A percentile compares a stretch with the other conserved stretches of the same genome.
Evolutionary conservation across 2,329 filamentous ascomycete genomes (phyloP).

Genomic region (Aspergillus sp.): DNA sequence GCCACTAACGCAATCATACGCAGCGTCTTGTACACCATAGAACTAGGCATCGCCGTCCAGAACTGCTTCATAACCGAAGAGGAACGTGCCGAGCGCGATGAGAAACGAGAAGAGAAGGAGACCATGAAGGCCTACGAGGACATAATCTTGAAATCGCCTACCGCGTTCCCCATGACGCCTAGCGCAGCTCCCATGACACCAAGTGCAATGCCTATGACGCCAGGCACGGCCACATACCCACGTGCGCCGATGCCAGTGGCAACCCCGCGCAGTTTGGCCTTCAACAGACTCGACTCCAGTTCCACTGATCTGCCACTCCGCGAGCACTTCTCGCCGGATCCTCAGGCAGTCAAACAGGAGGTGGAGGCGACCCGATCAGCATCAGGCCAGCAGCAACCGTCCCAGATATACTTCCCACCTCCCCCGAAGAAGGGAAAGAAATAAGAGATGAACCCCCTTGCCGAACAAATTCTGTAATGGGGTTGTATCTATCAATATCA

Average conservation of each 20-base stretch:
- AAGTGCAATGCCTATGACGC: neutral
- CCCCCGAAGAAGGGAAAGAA: constrained; percentile 42
- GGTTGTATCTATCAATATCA: neutral
- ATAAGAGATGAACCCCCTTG: constrained; percentile 13
- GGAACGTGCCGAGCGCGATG: constrained; percentile 34
- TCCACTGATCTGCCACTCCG: constrained; percentile 44
- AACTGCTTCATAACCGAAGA: constrained; percentile 47
- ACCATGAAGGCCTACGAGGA: constrained; percentile 44
- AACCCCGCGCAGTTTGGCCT: constrained; percentile 43
- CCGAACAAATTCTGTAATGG: neutral
- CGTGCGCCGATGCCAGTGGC: constrained; percentile 19
- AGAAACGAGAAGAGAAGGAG: constrained; percentile 37
- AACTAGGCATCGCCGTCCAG: constrained; percentile 49
- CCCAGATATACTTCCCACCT: constrained; percentile 45
- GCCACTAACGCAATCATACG: constrained; percentile 11
- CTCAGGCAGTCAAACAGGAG: constrained; percentile 22
- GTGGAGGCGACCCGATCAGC: constrained; percentile 19
- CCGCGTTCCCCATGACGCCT: constrained; percentile 34
- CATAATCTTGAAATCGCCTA: constrained; percentile 41
- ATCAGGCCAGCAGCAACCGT: constrained; percentile 17
- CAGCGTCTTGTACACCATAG: constrained; percentile 52
- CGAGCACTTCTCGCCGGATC: constrained; percentile 28
- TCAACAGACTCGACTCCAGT: constrained; percentile 40
- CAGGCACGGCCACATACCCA: neutral
- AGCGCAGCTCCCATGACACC: constrained; percentile 11